Percentiles rank a stretch among this genome's conserved stretches.
Conservation (phyloP, 2,329 filamentous ascomycete genomes). For the Davidsoniella neocaledoniae region DNA sequence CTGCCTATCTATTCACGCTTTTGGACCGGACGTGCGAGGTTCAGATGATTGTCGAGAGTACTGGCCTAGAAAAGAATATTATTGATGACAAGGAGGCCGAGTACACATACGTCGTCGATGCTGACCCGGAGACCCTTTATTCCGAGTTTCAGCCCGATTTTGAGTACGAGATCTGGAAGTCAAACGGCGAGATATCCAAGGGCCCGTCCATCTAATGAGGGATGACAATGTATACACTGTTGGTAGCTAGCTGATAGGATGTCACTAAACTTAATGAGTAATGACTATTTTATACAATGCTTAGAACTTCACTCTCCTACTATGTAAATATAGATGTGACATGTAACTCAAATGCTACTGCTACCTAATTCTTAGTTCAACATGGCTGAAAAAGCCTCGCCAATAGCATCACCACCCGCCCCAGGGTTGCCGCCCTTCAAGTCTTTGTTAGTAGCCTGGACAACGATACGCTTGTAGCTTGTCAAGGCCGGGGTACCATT, state of each 20-base stretch:
- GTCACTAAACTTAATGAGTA: too few relatives aligned
- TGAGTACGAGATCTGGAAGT: slow-evolving; percentile 20
- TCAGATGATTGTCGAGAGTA: slow-evolving; percentile 20
- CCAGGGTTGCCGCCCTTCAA: slow-evolving; percentile 15
- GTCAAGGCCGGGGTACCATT: slow-evolving; percentile 26
- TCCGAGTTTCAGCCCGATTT: slow-evolving; percentile 22
- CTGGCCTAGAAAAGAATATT: slow-evolving; percentile 16
- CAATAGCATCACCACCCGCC: neutral
- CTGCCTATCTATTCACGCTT: slow-evolving; percentile 43
- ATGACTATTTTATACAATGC: too few relatives aligned
- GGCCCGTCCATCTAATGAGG: neutral
- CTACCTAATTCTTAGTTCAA: neutral
- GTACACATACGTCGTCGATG: slow-evolving; percentile 22
- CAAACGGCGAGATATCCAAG: slow-evolving; percentile 15
- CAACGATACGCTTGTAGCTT: slow-evolving; percentile 28
- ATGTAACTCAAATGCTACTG: too few relatives aligned
- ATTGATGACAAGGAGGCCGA: slow-evolving; percentile 24
- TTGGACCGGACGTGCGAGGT: slow-evolving; percentile 21
- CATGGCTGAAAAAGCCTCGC: neutral
- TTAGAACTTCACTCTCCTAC: too few relatives aligned
- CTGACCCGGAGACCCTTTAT: slow-evolving; percentile 19
- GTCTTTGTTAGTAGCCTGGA: slow-evolving; percentile 20
- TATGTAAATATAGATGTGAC: too few relatives aligned
- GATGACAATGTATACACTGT: too few relatives aligned
- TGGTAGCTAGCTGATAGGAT: too few relatives aligned